A percentile compares a stretch with the other conserved stretches of the same genome.
phyloP scores from a whole-genome alignment of 2,329 filamentous ascomycete species.

The Piedraia hortae region DNA sequence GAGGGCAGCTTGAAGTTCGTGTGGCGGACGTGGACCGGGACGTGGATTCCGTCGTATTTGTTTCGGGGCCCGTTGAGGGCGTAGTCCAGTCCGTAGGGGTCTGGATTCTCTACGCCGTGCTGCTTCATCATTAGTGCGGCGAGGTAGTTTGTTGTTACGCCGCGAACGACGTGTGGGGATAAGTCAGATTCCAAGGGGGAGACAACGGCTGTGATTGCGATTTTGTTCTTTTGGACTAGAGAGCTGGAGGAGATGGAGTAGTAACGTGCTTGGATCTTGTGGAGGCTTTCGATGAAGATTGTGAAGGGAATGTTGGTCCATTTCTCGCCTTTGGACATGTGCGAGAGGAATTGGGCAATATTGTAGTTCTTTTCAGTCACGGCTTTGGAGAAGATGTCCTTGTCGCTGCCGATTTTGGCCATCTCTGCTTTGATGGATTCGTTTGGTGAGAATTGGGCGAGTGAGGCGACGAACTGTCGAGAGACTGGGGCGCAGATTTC shows the following conservation, averaged over 20 bases:
- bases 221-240: conserved; percentile 73
- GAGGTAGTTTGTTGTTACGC: conserved; percentile 91
- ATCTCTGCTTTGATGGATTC: conserved; percentile 70
- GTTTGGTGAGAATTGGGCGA: conserved; percentile 70
- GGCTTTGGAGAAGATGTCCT: conserved; percentile 80
- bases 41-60: conserved; percentile 87
- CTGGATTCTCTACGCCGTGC: conserved; percentile 56
- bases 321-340: conserved; percentile 40
- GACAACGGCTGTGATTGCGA: conserved; percentile 84
- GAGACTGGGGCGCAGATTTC: conserved; percentile 90
- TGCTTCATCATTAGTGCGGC: conserved; percentile 91
- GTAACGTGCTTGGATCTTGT: conserved; percentile 90
- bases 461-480: conserved; percentile 69
- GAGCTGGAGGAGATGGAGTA: conserved; percentile 99
- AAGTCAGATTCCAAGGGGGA: conserved; percentile 57
- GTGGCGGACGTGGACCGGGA: conserved; percentile 85
- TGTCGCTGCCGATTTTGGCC: conserved; percentile 67
- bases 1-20: conserved; percentile 98
- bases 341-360: conserved; percentile 59
- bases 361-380: conserved; percentile 62
- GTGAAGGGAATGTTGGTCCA: conserved; percentile 83
- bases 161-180: conserved; percentile 55
- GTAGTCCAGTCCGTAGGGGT: conserved; percentile 64
- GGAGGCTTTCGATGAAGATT: conserved; percentile 72
- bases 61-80: conserved; percentile 70